Evolutionary conservation across 2,329 filamentous ascomycete species (phyloP), one percentile per base, ranked within the genome.

Genomic region (Sclerotinia borealis): DNA sequence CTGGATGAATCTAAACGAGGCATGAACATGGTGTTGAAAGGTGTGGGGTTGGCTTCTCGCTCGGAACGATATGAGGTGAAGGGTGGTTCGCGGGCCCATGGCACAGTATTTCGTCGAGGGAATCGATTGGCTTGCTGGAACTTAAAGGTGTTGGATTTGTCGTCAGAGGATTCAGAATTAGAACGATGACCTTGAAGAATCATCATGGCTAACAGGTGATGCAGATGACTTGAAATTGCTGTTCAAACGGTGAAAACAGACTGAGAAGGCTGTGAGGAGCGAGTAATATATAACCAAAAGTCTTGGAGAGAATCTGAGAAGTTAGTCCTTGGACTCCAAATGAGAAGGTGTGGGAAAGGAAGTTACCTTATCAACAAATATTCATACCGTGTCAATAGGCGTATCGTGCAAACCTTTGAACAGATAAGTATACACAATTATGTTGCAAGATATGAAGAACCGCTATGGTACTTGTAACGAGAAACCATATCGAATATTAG

Each of bases 181-280:
- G 54, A 58, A 17, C 54, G 54, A 25, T 58, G 54, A 6, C 54
- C 54, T 58, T 58, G 54, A 17, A 58, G 54, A n/a, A 58, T 58
- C 54, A 58, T 58, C 54, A 58, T 58, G 11, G 19, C n/a, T 7
- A 25, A 45, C 19, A 22, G 2, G 17, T 34, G 15, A 45, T 17
- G 29, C 13, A 34, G 9, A 17, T 4, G n/a, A 45, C 2, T 19
- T 22, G n/a, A 15, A 34, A 7, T 11, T 45, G 1, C 1, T 11
- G 10, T 19, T 36, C 1, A 25, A 25, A 45, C 2, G 2, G 13
- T 4, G 7, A 45, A 25, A 17, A 0, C 19, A 34, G 15, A 7
- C 1, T 10, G 13, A 13, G 13, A 25, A 11, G 8, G 2, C 29
- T n/a, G 7, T 2, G 4, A 5, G 10, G 2, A 17, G 31, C 3